Percentiles rank a stretch among this genome's conserved stretches.
phyloP scores from a whole-genome alignment of 1,284 basidiomycete species.

The Phellinidium pouzarii region DNA sequence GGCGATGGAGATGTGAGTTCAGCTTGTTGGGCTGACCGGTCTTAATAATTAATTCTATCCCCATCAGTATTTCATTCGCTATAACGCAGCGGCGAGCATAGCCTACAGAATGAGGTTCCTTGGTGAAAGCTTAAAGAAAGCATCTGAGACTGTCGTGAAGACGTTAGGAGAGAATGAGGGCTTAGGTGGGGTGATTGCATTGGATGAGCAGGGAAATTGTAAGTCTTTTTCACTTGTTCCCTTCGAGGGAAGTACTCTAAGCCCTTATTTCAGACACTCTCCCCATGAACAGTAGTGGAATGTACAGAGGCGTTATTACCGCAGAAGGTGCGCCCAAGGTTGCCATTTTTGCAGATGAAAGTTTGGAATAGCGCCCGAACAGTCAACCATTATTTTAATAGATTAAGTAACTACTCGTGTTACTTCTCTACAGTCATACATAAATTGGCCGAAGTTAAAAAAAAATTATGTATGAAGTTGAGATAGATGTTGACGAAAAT shows the following conservation, averaged over 20 bases:
- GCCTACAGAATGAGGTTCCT: slow-evolving; percentile 61
- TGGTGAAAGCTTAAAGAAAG: slow-evolving; percentile 47
- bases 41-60: slow-evolving; percentile 8
- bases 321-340: slow-evolving; percentile 62
- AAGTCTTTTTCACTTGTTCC: slow-evolving; percentile 17
- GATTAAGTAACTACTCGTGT: too few relatives aligned
- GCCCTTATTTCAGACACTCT: slow-evolving; percentile 44
- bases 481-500: too few relatives aligned
- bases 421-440: too few relatives aligned
- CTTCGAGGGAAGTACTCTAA: not conserved
- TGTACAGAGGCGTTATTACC: slow-evolving; percentile 74
- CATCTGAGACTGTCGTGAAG: slow-evolving; percentile 48
- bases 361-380: slow-evolving; percentile 32
- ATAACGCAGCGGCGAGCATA: slow-evolving; percentile 57
- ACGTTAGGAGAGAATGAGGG: slow-evolving; percentile 52
- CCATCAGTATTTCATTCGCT: slow-evolving; percentile 68
- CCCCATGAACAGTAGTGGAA: slow-evolving; percentile 67
- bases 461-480: too few relatives aligned
- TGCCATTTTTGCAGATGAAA: slow-evolving; percentile 72
- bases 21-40: slow-evolving; percentile 8
- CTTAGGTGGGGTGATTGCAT: slow-evolving; percentile 62
- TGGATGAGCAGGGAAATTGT: slow-evolving; percentile 63
- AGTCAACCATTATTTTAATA: too few relatives aligned
- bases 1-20: slow-evolving; percentile 72
- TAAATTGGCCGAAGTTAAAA: too few relatives aligned